Conservation (phyloP, 1,284 basidiomycete genomes). For the Amylostereum areolatum region DNA sequence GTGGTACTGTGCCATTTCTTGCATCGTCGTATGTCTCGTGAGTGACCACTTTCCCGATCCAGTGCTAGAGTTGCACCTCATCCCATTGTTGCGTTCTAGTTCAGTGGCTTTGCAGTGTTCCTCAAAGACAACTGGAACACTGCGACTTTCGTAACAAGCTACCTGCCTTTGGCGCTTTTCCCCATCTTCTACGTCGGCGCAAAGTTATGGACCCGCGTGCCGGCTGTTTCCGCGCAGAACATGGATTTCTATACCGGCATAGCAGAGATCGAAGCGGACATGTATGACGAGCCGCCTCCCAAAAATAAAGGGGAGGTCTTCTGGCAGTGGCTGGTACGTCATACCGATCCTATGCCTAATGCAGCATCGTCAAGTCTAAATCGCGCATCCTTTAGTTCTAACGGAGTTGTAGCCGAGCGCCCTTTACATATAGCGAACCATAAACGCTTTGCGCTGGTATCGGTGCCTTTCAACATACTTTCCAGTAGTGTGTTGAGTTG, state of each 20-base stretch:
- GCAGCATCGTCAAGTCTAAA: too few relatives aligned
- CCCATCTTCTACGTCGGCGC: conserved; percentile 65
- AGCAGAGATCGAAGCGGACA: conserved; percentile 68
- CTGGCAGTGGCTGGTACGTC: conserved; percentile 62
- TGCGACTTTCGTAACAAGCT: conserved; percentile 68
- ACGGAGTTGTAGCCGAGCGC: too few relatives aligned
- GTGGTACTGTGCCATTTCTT: conserved; percentile 54
- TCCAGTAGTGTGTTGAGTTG: too few relatives aligned
- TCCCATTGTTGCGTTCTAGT: conserved; percentile 30
- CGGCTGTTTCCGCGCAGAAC: conserved; percentile 43
- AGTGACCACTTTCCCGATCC: conserved; percentile 22
- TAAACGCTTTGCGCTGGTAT: too few relatives aligned
- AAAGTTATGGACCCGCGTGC: conserved; percentile 44
- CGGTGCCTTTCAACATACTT: too few relatives aligned
- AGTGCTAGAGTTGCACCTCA: conserved; percentile 2
- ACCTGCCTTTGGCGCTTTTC: conserved; percentile 72
- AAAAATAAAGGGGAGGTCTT: conserved; percentile 61
- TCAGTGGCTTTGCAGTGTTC: conserved; percentile 76
- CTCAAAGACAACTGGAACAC: conserved; percentile 56
- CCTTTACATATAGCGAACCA: too few relatives aligned
- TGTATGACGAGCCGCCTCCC: conserved; percentile 66
- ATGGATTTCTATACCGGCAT: conserved; percentile 79
- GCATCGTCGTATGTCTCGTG: conserved; percentile 63
- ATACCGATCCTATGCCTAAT: not conserved
- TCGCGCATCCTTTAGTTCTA: too few relatives aligned